A percentile compares a stretch with the other conserved stretches of the same genome.
These are phyloP conservation scores for Aureobasidium sp. DNA, from an alignment of 2,329 filamentous ascomycete species.

Conservation along the genomic window DNA sequence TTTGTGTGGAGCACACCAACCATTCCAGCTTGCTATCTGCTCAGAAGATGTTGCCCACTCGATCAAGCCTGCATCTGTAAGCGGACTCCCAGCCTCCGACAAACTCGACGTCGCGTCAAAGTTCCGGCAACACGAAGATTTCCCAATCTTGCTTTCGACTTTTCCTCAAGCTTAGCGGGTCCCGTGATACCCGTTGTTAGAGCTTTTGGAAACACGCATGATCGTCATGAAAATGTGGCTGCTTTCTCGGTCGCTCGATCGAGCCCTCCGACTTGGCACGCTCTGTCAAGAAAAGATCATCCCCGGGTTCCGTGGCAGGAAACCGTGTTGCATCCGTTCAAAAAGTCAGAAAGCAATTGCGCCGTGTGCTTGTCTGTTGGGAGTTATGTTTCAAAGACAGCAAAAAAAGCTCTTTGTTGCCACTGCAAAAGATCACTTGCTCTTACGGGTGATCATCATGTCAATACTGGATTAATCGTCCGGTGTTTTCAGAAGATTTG, in stretches of 20 bases:
- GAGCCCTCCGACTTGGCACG: slow-evolving; percentile 6
- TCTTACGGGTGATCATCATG: not conserved
- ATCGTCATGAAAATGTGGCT: slow-evolving; percentile 12
- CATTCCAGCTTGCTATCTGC: slow-evolving; percentile 1
- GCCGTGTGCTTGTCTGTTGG: not conserved
- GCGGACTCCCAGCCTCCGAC: not conserved
- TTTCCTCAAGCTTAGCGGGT: slow-evolving; percentile 9
- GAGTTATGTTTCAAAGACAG: not conserved
- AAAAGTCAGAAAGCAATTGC: not conserved
- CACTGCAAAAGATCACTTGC: not conserved
- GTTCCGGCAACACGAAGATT: not conserved
- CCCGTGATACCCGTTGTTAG: slow-evolving; percentile 15
- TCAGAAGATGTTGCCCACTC: not conserved
- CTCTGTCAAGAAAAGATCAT: not conserved
- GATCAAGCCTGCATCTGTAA: not conserved
- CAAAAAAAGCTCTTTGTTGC: not conserved
- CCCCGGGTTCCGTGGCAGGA: not conserved
- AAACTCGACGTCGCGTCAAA: not conserved
- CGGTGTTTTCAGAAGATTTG: slow-evolving; percentile 14
- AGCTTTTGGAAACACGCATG: slow-evolving; percentile 7
- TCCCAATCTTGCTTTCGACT: not conserved
- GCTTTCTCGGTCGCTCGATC: slow-evolving; percentile 3
- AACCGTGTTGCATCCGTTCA: not conserved
- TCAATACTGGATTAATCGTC: not conserved
- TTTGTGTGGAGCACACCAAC: slow-evolving; percentile 11